Conservation (phyloP, 352 stramenopile species). For the Globisporangium camurandrum region DNA sequence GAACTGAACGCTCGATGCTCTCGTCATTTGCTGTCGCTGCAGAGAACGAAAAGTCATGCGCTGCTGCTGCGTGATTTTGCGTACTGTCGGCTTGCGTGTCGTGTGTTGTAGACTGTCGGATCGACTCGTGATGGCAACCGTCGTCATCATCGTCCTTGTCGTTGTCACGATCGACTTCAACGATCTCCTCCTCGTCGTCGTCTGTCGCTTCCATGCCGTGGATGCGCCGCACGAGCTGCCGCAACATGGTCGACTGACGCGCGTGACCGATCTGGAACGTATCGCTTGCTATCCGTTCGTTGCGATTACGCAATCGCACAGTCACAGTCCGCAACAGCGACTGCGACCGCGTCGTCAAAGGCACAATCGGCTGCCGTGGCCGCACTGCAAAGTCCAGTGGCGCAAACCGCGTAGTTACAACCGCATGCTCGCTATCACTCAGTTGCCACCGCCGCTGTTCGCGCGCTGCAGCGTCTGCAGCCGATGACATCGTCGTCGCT, state of each 20-base stretch:
- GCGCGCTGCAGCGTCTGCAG: constrained; percentile 1
- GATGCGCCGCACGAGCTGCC: constrained; percentile 40
- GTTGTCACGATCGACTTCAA: constrained; percentile 1
- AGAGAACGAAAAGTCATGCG: constrained; percentile 8
- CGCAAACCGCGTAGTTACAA: constrained; percentile 40
- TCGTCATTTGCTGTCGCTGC: constrained; percentile 4
- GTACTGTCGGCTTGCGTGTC: constrained; percentile 5
- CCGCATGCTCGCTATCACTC: constrained; percentile 52
- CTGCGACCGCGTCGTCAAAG: constrained; percentile 28
- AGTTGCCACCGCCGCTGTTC: constrained; percentile 36
- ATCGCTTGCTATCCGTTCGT: constrained; percentile 12
- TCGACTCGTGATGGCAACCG: no score
- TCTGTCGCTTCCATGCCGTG: constrained; percentile 35
- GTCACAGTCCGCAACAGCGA: constrained; percentile 30
- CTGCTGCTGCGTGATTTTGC: neutral
- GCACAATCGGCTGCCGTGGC: constrained; percentile 28
- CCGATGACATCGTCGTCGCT: no score
- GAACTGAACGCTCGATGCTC: neutral
- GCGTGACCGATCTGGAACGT: constrained; percentile 31
- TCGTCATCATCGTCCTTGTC: neutral
- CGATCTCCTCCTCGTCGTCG: constrained; percentile 16
- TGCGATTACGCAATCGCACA: constrained; percentile 1
- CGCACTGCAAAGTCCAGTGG: constrained; percentile 23
- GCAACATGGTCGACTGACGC: constrained; percentile 32
- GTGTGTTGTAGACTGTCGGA: neutral